These are phyloP conservation scores for Lizanozyma gosingica DNA, from an alignment of 1,139 yeast genomes.

Conservation along the genomic window DNA sequence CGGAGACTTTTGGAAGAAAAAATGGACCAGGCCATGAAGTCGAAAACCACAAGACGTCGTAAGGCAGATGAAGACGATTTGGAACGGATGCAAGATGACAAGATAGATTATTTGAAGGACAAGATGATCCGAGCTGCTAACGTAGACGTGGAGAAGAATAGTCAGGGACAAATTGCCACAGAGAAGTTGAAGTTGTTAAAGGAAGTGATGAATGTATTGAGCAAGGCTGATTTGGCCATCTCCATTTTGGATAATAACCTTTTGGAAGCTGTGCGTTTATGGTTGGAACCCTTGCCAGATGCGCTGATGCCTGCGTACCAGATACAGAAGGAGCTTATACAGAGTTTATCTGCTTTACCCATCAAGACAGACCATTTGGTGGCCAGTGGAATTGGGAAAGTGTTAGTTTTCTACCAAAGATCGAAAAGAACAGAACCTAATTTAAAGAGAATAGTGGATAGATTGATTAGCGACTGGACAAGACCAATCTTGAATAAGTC, in stretches of 20 bases:
- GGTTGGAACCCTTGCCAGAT: conserved; percentile 98
- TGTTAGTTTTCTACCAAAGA: conserved; percentile 87
- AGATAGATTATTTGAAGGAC: conserved; percentile 71
- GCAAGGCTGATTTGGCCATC: conserved; percentile 81
- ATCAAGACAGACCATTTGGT: conserved; percentile 92
- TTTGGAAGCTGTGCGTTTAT: conserved; percentile 85
- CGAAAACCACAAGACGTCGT: conserved; percentile 48
- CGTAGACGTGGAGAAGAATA: conserved; percentile 77
- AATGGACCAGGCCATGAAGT: conserved; percentile 69
- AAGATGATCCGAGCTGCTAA: conserved; percentile 93
- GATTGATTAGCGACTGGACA: conserved; percentile 94
- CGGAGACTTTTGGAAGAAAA: conserved; percentile 75
- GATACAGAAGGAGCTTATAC: conserved; percentile 81
- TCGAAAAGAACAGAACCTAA: conserved; percentile 82
- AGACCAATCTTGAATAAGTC: conserved; percentile 95
- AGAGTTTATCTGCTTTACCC: conserved; percentile 68
- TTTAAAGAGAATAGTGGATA: conserved; percentile 82
- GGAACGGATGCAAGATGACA: conserved; percentile 92
- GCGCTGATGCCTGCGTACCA: conserved; percentile 95
- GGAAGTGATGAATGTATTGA: conserved; percentile 65
- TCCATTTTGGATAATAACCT: conserved; percentile 90
- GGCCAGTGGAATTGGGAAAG: conserved; percentile 92
- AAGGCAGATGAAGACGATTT: conserved; percentile 83
- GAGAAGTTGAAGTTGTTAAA: conserved; percentile 77
- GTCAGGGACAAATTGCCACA: conserved; percentile 71